Evolutionary conservation across 129 eudicot genomes (phyloP).

Genomic region (Gnaphalium uliginosum): DNA sequence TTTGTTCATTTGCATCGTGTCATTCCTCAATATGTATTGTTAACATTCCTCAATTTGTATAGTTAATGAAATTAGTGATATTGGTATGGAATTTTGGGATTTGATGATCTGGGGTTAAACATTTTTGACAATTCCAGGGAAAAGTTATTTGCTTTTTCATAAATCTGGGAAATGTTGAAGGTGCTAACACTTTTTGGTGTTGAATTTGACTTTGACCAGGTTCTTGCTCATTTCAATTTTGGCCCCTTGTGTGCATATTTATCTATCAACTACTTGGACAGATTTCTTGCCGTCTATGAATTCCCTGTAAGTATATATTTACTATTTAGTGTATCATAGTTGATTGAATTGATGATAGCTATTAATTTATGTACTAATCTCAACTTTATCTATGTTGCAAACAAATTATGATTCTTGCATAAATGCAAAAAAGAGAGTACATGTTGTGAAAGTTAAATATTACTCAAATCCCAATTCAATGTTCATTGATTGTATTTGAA

Average conservation of each 20-base stretch:
- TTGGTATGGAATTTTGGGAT: neutral
- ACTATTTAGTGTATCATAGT: neutral
- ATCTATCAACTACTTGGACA: constrained; percentile 14
- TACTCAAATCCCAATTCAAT: neutral
- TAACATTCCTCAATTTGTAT: no score
- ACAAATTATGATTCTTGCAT: no score
- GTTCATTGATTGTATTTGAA: neutral
- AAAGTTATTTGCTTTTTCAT: neutral
- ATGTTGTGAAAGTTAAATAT: no score
- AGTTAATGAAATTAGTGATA: neutral
- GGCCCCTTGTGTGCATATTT: constrained; percentile 12
- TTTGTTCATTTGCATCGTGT: constrained; percentile 23
- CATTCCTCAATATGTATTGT: neutral
- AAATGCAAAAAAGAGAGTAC: no score
- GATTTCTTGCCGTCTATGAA: constrained; percentile 20
- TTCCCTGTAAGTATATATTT: constrained; percentile 5
- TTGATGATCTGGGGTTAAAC: neutral
- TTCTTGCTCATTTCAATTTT: constrained; percentile 14
- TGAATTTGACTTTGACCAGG: neutral
- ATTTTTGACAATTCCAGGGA: neutral
- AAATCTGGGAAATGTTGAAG: neutral
- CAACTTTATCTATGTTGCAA: no score
- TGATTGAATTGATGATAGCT: neutral
- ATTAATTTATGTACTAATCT: neutral
- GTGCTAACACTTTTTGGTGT: neutral